Evolutionary conservation across 208 protist species (phyloP), one percentile per base, ranked within the genome.

Genomic region (Wallacemonas sp.): DNA sequence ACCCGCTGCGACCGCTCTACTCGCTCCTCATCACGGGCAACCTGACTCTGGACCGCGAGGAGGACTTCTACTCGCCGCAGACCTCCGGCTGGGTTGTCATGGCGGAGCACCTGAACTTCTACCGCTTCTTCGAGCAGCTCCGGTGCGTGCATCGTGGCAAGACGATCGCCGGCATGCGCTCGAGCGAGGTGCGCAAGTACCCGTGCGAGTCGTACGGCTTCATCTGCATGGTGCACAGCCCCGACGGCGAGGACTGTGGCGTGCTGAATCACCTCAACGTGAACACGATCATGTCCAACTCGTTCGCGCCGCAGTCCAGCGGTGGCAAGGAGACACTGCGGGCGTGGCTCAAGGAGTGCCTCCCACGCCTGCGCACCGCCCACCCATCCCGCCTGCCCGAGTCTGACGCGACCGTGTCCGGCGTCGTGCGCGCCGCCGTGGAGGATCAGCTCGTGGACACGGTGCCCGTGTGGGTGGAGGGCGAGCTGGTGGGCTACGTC

Each of bases 191-290:
- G 61, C 94, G 99, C 65, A 98, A 98, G 79, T 98, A 99, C 68
- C 93, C 98, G 32, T 99, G 98, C 34, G 99, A 99, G 81, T 87
- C 92, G 2, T 99, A 97, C 91, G 99, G 97, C 49, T 99, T 99
- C 84, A 80, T 99, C 34, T 99, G 99, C 87, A 99, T 99, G 77
- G 99, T 99, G 33, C 98, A 99, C 90, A 99, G 99, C 30, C 99
- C 99, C 46, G 99, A 99, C 91, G 99, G 99, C 65, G 92, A 94
- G 41, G 98, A 99, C 70, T 99, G 99, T 81, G 99, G 99, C 76
- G 92, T 99, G 26, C 78, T 99, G 27, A 99, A 99, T 74, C 99
- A 99, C 80, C 79, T 99, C 11, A 94, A 97, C 54, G 67, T 95
- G 26, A 87, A 88, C 34, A 92, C 87, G 36, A 77, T 94, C 63